Conservation (phyloP, 78 protist species). For the Emiliania huxleyi region DNA sequence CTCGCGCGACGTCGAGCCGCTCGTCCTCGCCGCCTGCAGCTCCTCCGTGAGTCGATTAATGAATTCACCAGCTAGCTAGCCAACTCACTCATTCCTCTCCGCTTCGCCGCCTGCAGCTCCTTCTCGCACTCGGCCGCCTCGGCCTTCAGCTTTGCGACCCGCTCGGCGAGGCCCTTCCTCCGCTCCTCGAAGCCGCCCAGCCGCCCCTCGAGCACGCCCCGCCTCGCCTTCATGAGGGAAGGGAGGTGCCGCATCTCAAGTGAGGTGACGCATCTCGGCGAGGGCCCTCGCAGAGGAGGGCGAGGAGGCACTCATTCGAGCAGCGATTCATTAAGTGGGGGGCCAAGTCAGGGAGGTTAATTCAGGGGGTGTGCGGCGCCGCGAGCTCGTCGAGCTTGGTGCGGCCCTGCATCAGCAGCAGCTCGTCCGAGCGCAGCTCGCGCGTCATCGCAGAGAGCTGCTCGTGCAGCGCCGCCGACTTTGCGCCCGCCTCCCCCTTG, state of each 20-base stretch:
- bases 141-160: background rate
- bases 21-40: background rate
- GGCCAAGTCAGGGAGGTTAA: no score
- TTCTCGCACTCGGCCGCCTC: background rate
- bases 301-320: no score
- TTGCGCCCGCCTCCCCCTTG: background rate
- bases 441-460: background rate
- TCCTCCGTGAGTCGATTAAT: background rate
- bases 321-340: no score
- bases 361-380: no score
- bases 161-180: background rate
- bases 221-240: no score
- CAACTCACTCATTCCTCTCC: background rate
- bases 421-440: background rate
- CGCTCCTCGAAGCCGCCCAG: background rate
- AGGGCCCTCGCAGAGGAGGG: no score
- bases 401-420: background rate
- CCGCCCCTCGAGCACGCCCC: background rate
- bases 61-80: no score
- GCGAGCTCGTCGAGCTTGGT: background rate
- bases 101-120: background rate
- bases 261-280: no score
- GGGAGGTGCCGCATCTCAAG: no score
- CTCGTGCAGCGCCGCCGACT: background rate
- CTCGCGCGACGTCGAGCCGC: background rate